Evolutionary conservation across 2,329 filamentous ascomycete species (phyloP), one percentile per base, ranked within the genome.

Genomic region (Diaporthe australafricana): DNA sequence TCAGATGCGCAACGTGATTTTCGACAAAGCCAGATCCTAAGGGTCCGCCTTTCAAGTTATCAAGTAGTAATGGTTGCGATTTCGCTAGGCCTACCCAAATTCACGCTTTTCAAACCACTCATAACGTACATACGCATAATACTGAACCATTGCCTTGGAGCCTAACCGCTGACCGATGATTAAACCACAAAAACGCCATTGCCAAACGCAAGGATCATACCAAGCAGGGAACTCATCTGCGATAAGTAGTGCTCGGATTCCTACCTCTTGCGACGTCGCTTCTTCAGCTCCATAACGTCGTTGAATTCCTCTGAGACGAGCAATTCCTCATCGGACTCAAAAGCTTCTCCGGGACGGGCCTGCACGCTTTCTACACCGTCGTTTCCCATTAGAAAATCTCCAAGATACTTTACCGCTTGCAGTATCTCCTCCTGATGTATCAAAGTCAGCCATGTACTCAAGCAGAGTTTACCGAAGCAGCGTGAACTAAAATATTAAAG

Each of bases 381-480:
- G 76, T 92, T 92, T 1, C 90, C 90, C 17, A 94, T 84, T 71
- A 96, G 84, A 78, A 94, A 98, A 76, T 93, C 91, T 2, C 94
- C 95, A 77, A 98, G 91, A 77, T 95, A 95, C 78, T 95, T 89
- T 74, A 98, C 87, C 0, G 95, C 94, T 75, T 93, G 92, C 75
- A 96, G 91, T 50, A 96, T 89, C 81, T 99, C 96, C 81, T 96
- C 91, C 66, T 69, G 35, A 48, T 27, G 4, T 3, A 38, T 14
- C 12, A 4, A 8, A 3, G 27, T 69, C 20, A 60, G 66, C 35
- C 6, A n/a, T 45, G 7, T 14, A 20, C 20, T 17, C 9, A 20
- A 30, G 25, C 1, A 47, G 32, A 35, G 9, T 35, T 35, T 35
- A 35, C 32, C n/a, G n/a, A n/a, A n/a, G n/a, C n/a, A n/a, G n/a